Base-by-base conservation (phyloP, 2,329 filamentous ascomycete genomes). In the Stemphylium lycopersici region DNA sequence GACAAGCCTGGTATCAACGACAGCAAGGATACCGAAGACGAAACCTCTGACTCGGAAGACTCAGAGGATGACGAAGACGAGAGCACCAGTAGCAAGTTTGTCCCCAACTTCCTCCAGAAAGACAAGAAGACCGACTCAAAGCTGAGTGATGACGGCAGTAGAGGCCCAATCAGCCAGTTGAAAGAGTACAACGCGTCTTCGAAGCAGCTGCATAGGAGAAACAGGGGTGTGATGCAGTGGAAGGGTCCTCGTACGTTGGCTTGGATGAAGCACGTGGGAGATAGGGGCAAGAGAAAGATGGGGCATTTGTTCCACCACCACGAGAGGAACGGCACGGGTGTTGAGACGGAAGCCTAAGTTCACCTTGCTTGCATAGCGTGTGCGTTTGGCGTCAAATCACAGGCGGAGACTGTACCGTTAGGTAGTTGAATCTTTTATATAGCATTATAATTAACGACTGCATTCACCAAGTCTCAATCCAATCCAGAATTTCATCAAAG, bases 171-270 rank as follows among this genome's bases (percentile, higher is more conserved):
- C 8, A 81, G 82, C 38, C 78, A 83, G 67, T 55, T 86, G 40
- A 82, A 80, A 52, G 86, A 89, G 55, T 89, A 74, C 49, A 73
- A 72, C 36, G 51, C 61, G 7, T 60, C 67, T 24, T 48, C 56
- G 13, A 70, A 71, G 43, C 59, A 70, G 41, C 43, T 74, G 32
- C 70, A 73, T 52, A 43, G 70, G 1, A 87, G 84, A 67, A 86
- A 91, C 66, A 77, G 86, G 18, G 89, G 89, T 0, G 68, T 89
- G 36, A 91, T 91, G 89, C 89, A 91, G 75, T 91, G 87, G 85
- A 83, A 82, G 79, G 71, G 82, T 66, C 82, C 80, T 16, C 78
- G 78, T 69, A 85, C 74, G 48, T 74, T 78, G 53, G 83, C 87
- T 64, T 83, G 82, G 72, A 79, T 87, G 54, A 84, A 85, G 66